Percentiles rank a stretch among this genome's conserved stretches.
Conservation (phyloP, 116 monocot genomes). For the Trichopus zeylanicus region DNA sequence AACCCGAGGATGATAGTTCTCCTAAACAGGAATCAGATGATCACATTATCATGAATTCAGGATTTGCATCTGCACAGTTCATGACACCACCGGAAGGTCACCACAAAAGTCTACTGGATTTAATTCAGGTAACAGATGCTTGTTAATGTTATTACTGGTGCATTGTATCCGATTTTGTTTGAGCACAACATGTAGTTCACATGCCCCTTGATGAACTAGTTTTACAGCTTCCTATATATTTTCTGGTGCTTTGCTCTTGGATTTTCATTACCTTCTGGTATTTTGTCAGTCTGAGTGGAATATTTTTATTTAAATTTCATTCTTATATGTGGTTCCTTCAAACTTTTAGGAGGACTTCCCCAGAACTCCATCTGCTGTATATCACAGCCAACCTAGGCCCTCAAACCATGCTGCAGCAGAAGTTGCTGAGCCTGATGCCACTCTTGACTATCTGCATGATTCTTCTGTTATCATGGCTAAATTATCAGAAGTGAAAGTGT, state of each 20-base stretch:
- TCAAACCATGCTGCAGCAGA: conserved; percentile 29
- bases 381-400: conserved; percentile 27
- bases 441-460: conserved; percentile 14
- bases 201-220: too few relatives aligned
- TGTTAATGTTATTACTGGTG: neutral
- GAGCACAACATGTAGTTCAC: too few relatives aligned
- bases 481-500: conserved; percentile 8
- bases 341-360: conserved; percentile 68
- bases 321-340: neutral
- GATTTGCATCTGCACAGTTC: conserved; percentile 17
- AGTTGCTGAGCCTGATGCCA: conserved; percentile 19
- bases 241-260: neutral
- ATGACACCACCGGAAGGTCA: conserved; percentile 28
- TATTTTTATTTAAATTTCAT: too few relatives aligned
- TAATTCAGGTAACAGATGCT: conserved; percentile 37
- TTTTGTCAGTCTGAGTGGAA: too few relatives aligned
- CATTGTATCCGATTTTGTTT: too few relatives aligned
- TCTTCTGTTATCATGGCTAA: conserved; percentile 22
- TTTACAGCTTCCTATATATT: neutral
- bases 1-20: conserved; percentile 71
- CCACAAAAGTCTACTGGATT: conserved; percentile 50
- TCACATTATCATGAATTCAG: conserved; percentile 6
- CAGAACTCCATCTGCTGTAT: conserved; percentile 53
- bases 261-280: too few relatives aligned
- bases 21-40: conserved; percentile 21